phyloP scores from a whole-genome alignment of 495 filamentous ascomycete species.

The Mycothermus thermophilus region DNA sequence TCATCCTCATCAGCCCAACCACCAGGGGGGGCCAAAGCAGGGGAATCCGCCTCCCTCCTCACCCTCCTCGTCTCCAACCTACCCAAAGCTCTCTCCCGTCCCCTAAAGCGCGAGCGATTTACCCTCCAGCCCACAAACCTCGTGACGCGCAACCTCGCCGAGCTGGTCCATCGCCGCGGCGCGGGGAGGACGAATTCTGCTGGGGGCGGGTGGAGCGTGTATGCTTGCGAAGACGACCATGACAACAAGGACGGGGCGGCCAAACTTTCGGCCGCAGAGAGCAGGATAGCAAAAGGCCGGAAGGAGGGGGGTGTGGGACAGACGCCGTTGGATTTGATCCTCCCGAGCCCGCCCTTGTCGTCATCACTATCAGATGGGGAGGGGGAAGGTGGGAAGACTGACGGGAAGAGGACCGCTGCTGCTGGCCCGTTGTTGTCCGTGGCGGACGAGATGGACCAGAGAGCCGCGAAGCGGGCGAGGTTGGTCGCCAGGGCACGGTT shows the following conservation, averaged over 20 bases:
- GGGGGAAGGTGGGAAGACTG: neutral
- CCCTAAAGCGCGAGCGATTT: constrained; percentile 44
- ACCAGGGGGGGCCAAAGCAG: constrained; percentile 11
- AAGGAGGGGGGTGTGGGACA: too few species aligned
- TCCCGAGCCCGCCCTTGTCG: constrained; percentile 23
- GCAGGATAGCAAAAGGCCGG: constrained; percentile 4
- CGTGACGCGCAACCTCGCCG: constrained; percentile 50
- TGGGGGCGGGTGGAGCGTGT: constrained; percentile 65
- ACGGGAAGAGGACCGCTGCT: constrained; percentile 1
- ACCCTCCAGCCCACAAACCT: constrained; percentile 50
- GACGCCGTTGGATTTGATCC: constrained; percentile 42
- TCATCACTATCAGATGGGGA: constrained; percentile 11
- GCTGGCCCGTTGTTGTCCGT: constrained; percentile 12
- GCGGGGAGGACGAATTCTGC: constrained; percentile 50
- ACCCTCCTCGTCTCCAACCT: constrained; percentile 59
- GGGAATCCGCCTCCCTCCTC: constrained; percentile 49
- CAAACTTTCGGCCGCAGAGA: too few species aligned
- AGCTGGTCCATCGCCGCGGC: constrained; percentile 52
- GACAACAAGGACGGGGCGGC: too few species aligned
- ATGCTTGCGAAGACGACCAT: too few species aligned
- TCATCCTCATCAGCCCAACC: neutral
- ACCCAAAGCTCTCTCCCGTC: constrained; percentile 61
- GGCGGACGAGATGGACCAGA: constrained; percentile 20
- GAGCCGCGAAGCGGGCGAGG: constrained; percentile 27
- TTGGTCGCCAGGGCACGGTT: constrained; percentile 42